A percentile compares a stretch with the other conserved stretches of the same genome.
Conservation (phyloP, 75 land plant genomes). For the Larix kaempferi region DNA sequence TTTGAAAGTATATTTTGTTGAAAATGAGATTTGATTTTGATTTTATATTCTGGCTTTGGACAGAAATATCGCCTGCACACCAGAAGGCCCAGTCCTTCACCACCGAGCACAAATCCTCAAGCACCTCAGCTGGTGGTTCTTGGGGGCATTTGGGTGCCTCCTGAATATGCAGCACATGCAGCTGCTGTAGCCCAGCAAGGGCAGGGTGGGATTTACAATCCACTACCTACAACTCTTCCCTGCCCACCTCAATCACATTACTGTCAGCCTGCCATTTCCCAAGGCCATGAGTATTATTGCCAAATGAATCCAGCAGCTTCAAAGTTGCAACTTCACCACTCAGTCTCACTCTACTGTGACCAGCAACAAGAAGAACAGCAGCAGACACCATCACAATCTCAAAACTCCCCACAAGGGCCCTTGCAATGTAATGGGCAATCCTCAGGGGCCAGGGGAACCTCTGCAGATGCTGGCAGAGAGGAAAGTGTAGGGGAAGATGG, state of each 20-base stretch:
- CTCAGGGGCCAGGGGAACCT: slow-evolving; percentile 12
- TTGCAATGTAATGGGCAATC: slow-evolving; percentile 9
- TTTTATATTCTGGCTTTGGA: background rate
- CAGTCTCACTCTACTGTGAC: background rate
- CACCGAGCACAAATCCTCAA: slow-evolving; percentile 41
- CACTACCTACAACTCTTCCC: slow-evolving; percentile 5
- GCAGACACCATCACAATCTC: slow-evolving; percentile 16
- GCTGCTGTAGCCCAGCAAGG: slow-evolving; percentile 9
- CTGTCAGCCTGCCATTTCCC: slow-evolving; percentile 18
- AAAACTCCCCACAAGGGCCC: slow-evolving; percentile 18
- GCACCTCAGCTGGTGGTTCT: slow-evolving; percentile 85
- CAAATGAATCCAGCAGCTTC: slow-evolving; percentile 10
- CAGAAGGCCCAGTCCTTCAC: slow-evolving; percentile 70
- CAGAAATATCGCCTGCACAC: slow-evolving; percentile 99
- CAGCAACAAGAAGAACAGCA: slow-evolving; percentile 19
- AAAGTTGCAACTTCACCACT: slow-evolving; percentile 13
- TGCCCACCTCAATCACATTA: slow-evolving; percentile 7
- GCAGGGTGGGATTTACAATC: background rate
- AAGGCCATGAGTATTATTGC: slow-evolving; percentile 13
- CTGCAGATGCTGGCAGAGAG: slow-evolving; percentile 16
- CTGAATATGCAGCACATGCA: slow-evolving; percentile 69
- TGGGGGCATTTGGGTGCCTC: slow-evolving; percentile 94
- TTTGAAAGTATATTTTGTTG: background rate
- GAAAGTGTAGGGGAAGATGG: slow-evolving; percentile 29
- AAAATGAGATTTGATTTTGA: background rate